Conservation (phyloP, 2,329 filamentous ascomycete species). For the Neophaeococcomyces aloes region DNA sequence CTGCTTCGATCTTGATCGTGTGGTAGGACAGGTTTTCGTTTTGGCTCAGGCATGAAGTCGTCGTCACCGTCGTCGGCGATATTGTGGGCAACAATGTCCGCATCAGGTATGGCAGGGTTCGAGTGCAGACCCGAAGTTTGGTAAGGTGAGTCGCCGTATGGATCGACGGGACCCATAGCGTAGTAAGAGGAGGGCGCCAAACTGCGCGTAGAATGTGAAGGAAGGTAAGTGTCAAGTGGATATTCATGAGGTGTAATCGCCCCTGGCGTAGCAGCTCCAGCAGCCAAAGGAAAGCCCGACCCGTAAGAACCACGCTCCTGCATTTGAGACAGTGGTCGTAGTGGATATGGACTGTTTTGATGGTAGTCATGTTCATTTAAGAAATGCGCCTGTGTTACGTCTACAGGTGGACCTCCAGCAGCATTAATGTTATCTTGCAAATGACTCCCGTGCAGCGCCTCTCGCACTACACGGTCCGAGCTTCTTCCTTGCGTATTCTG, state of each 20-base stretch:
- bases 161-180: slow-evolving; percentile 28
- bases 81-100: slow-evolving; percentile 54
- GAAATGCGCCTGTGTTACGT: slow-evolving; percentile 11
- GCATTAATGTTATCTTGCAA: slow-evolving; percentile 11
- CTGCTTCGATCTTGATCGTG: slow-evolving; percentile 38
- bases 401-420: slow-evolving; percentile 3
- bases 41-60: slow-evolving; percentile 50
- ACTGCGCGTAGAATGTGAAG: slow-evolving; percentile 37
- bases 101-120: slow-evolving; percentile 40
- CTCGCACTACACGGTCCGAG: slow-evolving; percentile 8
- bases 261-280: slow-evolving; percentile 20
- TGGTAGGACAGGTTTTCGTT: slow-evolving; percentile 52
- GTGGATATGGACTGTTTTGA: slow-evolving; percentile 7
- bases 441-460: slow-evolving; percentile 10
- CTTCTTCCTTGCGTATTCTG: slow-evolving; percentile 10
- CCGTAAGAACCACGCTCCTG: slow-evolving; percentile 14
- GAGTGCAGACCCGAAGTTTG: slow-evolving; percentile 40
- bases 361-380: slow-evolving; percentile 1
- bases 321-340: slow-evolving; percentile 11
- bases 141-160: slow-evolving; percentile 56
- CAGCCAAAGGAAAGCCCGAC: slow-evolving; percentile 19
- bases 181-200: slow-evolving; percentile 40
- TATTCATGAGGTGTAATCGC: slow-evolving; percentile 22
- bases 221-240: slow-evolving; percentile 18
- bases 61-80: slow-evolving; percentile 86